phyloP scores from a whole-genome alignment of 805 yeast species.

The Diddensiella santjacobensis region DNA sequence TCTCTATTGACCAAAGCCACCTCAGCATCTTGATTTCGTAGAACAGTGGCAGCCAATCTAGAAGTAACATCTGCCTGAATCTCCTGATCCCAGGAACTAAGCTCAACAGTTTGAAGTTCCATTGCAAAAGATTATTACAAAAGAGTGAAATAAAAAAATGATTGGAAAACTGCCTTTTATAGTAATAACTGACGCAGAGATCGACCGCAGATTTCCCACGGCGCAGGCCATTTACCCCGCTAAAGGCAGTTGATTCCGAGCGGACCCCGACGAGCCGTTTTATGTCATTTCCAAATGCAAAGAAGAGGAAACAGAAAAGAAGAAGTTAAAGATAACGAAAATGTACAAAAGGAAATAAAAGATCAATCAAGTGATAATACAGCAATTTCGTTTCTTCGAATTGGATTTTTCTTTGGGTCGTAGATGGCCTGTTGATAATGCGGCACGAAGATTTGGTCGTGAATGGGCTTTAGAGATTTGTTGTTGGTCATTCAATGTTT shows the following conservation, averaged over 20 bases:
- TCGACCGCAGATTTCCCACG: too few species aligned
- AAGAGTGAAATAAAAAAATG: too few species aligned
- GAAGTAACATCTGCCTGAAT: conserved; percentile 27
- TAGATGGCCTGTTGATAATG: conserved; percentile 18
- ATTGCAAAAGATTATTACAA: too few species aligned
- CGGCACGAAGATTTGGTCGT: conserved; percentile 15
- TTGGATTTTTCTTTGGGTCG: conserved; percentile 5
- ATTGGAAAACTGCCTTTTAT: too few species aligned
- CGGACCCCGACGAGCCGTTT: too few species aligned
- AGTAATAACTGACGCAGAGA: too few species aligned
- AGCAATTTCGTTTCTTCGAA: conserved; percentile 8
- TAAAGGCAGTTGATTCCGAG: too few species aligned
- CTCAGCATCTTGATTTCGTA: conserved; percentile 27
- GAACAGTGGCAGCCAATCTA: conserved; percentile 32
- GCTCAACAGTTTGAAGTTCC: conserved; percentile 13
- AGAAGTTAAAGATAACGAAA: too few species aligned
- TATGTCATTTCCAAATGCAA: too few species aligned
- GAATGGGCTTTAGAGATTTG: conserved; percentile 7
- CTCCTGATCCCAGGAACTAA: conserved; percentile 27
- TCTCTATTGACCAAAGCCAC: conserved; percentile 30
- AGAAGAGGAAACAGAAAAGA: too few species aligned
- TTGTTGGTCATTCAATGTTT: background rate
- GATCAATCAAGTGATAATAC: conserved; percentile 11
- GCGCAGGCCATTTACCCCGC: too few species aligned
- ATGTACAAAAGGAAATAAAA: too few species aligned